These are phyloP conservation scores for Ceratobasidium papillatum DNA, from an alignment of 1,284 basidiomycete species.

Conservation along the genomic window DNA sequence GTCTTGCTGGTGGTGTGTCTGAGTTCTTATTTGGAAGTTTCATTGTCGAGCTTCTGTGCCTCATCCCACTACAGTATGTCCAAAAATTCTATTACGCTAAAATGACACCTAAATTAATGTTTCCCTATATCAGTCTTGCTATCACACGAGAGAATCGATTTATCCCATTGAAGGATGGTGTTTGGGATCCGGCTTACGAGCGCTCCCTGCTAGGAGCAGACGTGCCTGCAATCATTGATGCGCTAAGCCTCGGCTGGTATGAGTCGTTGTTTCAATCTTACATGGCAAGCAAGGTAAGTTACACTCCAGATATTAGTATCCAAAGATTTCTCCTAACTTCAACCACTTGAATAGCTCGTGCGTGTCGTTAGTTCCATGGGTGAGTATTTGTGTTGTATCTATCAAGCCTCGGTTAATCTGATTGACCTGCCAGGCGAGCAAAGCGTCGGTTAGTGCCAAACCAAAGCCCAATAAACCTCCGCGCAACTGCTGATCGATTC, in stretches of 20 bases:
- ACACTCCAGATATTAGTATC: background rate
- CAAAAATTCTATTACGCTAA: conserved; percentile 50
- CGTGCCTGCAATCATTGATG: conserved; percentile 64
- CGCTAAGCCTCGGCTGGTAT: conserved; percentile 69
- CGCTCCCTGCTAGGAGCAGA: conserved; percentile 65
- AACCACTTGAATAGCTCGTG: conserved; percentile 55
- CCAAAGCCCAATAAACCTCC: background rate
- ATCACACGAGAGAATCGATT: conserved; percentile 68
- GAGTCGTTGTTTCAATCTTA: conserved; percentile 71
- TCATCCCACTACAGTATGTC: conserved; percentile 35
- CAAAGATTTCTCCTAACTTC: background rate
- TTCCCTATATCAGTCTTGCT: conserved; percentile 53
- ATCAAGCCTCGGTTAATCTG: background rate
- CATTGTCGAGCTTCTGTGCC: conserved; percentile 30
- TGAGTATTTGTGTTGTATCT: conserved; percentile 42
- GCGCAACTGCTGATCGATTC: background rate
- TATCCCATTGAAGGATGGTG: conserved; percentile 68
- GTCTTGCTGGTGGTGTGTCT: background rate
- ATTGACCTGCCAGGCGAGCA: conserved; percentile 58
- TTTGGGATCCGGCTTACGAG: conserved; percentile 62
- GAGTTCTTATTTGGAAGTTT: conserved; percentile 23
- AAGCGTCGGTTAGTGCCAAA: conserved; percentile 63
- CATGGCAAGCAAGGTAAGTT: conserved; percentile 62
- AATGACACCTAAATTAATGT: background rate
- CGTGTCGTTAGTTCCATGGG: conserved; percentile 74